These are phyloP conservation scores for Russula sp. DNA, from an alignment of 768 basidiomycete species.

Conservation along the genomic window DNA sequence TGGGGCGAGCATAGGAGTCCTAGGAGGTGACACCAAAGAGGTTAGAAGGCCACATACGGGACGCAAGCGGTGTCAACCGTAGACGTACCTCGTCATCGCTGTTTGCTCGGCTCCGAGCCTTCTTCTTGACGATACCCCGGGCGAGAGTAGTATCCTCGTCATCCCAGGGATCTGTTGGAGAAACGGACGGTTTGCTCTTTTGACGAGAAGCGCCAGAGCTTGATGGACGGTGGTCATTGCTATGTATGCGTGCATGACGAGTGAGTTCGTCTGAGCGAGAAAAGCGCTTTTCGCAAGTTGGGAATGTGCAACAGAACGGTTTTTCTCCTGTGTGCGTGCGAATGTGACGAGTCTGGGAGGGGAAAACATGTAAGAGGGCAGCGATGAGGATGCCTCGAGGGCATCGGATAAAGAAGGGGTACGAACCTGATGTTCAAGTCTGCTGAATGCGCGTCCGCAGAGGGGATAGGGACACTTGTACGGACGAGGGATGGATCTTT, in stretches of 20 bases:
- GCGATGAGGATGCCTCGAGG: background rate
- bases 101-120: conserved; percentile 70
- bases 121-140: conserved; percentile 30
- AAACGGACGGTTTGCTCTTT: conserved; percentile 10
- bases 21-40: conserved; percentile 24
- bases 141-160: conserved; percentile 12
- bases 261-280: conserved; percentile 98
- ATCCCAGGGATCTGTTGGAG: conserved; percentile 19
- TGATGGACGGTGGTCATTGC: conserved; percentile 42
- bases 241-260: conserved; percentile 91
- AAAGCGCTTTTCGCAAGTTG: conserved; percentile 97
- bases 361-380: conserved; percentile 1
- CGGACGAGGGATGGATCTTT: conserved; percentile 47
- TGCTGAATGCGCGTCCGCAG: conserved; percentile 92
- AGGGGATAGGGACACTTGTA: conserved; percentile 94
- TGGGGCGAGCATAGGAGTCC: conserved; percentile 37
- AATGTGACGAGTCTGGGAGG: conserved; percentile 84
- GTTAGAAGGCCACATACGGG: background rate
- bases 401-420: conserved; percentile 9
- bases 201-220: conserved; percentile 1
- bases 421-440: conserved; percentile 90
- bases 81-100: conserved; percentile 76
- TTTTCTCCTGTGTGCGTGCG: conserved; percentile 99
- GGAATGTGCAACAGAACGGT: conserved; percentile 87
- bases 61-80: background rate